A percentile compares a stretch with the other conserved stretches of the same genome.
Evolutionary conservation across 495 filamentous ascomycete species (phyloP).

Genomic region (Paragyromitra xinjiangensis): DNA sequence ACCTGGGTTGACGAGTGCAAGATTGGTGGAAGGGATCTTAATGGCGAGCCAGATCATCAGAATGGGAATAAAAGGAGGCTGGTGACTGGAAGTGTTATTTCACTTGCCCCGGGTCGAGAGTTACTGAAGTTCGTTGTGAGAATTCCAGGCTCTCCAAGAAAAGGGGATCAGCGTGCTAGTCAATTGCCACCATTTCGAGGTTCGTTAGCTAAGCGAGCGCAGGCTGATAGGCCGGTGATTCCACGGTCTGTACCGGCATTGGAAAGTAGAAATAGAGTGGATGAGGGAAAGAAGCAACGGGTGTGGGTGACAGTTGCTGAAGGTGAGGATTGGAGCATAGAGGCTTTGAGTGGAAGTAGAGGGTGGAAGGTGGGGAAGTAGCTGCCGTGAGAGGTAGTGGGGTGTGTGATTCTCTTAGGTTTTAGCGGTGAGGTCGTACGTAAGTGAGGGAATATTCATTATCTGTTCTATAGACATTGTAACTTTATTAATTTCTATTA

Average conservation of each 20-base stretch:
- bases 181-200: background rate
- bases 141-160: background rate
- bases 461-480: background rate
- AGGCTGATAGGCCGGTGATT: background rate
- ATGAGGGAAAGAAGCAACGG: background rate
- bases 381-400: background rate
- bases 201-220: background rate
- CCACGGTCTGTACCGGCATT: background rate
- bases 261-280: background rate
- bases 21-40: background rate
- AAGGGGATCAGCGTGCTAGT: background rate
- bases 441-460: background rate
- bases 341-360: conserved; percentile 6
- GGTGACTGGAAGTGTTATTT: background rate
- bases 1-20: background rate
- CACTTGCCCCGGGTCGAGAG: background rate
- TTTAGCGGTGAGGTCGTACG: background rate
- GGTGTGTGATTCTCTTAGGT: background rate
- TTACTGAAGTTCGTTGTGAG: background rate
- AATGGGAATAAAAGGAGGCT: background rate
- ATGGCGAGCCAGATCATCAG: background rate
- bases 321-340: background rate
- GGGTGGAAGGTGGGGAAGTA: background rate
- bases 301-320: background rate
- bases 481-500: background rate